A percentile compares a stretch with the other conserved stretches of the same genome.
Conservation (phyloP, 768 basidiomycete species). For the Multifurca ochricompacta region DNA sequence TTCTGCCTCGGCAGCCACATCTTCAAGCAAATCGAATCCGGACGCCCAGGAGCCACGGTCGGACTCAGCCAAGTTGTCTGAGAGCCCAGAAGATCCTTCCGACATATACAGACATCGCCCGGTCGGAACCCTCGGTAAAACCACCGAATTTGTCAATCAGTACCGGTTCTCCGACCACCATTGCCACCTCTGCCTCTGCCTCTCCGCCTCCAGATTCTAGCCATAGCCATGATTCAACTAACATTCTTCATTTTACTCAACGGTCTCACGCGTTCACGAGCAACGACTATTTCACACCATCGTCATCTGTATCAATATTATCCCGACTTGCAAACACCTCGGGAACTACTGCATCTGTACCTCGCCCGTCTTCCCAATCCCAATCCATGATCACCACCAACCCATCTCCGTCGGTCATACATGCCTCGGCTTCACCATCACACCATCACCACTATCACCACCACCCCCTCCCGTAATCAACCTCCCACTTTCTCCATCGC, state of each 20-base stretch:
- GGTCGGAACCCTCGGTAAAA: background rate
- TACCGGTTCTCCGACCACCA: background rate
- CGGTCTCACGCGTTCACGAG: background rate
- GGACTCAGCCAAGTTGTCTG: background rate
- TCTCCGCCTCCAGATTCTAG: background rate
- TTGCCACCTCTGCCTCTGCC: background rate
- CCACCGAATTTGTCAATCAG: background rate
- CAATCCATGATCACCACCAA: background rate
- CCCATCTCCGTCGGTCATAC: constrained; percentile 17
- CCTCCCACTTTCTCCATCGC: constrained; percentile 15
- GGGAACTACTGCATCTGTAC: background rate
- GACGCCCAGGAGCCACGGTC: background rate
- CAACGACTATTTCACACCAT: background rate
- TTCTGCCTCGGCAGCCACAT: background rate
- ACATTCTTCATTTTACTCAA: background rate
- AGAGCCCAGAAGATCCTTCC: background rate
- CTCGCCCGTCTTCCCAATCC: constrained; percentile 5
- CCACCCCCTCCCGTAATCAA: background rate
- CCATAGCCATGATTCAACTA: background rate
- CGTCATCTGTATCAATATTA: constrained; percentile 14
- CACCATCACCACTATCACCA: no score
- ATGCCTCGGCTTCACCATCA: constrained; percentile 1
- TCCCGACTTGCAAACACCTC: background rate
- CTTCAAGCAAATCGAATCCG: background rate
- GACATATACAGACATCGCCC: constrained; percentile 16